Evolutionary conservation across 192 early-diverging fungal species (phyloP), one percentile per base, ranked within the genome.

Genomic region (Diversispora eburnea): DNA sequence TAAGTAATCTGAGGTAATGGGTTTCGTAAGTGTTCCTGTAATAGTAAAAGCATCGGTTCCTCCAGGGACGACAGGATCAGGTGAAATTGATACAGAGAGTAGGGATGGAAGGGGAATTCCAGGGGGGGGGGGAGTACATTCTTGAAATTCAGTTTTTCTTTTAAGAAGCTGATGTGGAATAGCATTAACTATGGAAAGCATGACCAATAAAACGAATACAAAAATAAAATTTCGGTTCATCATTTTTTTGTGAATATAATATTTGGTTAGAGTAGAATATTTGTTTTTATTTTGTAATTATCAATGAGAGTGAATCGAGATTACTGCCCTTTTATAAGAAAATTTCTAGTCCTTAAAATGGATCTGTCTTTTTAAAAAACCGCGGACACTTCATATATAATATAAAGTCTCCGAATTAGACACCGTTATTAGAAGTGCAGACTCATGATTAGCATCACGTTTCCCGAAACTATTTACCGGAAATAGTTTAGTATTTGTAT

Each of bases 51-150:
- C 22, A 56, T 20, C 67, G 15, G 6, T 25, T 51, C 4, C 39
- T 41, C 25, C 51, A 69, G 67, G 8, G 10, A 69, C 67, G 52
- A 55, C 3, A 51, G 67, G 67, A 56, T 69, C 67, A 55, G 67
- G 67, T 69, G 67, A 69, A 69, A 69, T 4, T 69, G 67, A 41
- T 69, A 69, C 67, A 55, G 5, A 3, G 52, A 69, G 67, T 69
- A 42, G 2, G n/a, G n/a, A n/a, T n/a, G n/a, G n/a, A n/a, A n/a
- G n/a, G n/a, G n/a, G n/a, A n/a, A n/a, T n/a, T n/a, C n/a, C n/a
- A n/a, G n/a, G n/a, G 39, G 48, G 22, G 20, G 67, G 19, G 20
- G 51, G 10, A 7, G 13, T 3, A 67, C 65, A 67, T 67, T 42
- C 3, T 7, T 5, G 13, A 67, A 67, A 67, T 5, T 45, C n/a